A percentile compares a stretch with the other conserved stretches of the same genome.
Conservation (phyloP, 225 moss, liverwort and hornwort species). For the Pseudoscleropodium purum region DNA sequence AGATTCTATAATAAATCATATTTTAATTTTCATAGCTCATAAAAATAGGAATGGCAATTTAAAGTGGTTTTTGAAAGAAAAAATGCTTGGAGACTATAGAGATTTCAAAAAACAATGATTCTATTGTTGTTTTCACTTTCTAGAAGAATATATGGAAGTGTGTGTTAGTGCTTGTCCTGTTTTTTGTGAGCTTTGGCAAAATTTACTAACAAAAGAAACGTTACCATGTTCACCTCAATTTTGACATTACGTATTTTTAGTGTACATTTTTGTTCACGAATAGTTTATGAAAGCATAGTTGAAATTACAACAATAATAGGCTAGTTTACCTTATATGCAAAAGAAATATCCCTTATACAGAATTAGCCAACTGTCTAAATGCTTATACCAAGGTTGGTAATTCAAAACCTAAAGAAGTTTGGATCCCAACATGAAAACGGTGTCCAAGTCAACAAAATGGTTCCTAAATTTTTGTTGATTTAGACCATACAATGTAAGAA, state of each 20-base stretch:
- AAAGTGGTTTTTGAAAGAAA: rapidly evolving
- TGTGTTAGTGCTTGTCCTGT: neutral
- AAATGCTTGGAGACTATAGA: too few species aligned
- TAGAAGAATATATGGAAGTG: neutral
- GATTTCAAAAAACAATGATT: neutral
- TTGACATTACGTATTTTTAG: neutral
- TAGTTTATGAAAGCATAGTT: neutral
- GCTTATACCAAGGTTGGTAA: neutral
- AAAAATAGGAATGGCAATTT: too few species aligned
- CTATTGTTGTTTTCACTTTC: neutral
- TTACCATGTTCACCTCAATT: neutral
- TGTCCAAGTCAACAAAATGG: too few species aligned
- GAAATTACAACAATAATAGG: neutral
- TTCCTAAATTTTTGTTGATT: too few species aligned
- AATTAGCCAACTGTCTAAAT: neutral
- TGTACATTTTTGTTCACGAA: neutral
- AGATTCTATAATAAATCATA: too few species aligned
- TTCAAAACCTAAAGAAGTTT: neutral
- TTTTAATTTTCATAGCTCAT: too few species aligned
- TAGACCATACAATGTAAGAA: too few species aligned
- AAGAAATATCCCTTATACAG: rapidly evolving
- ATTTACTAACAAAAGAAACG: neutral
- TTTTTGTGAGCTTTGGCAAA: rapidly evolving
- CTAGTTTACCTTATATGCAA: neutral
- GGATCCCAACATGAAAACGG: too few species aligned